Evolutionary conservation across 306 rosid species (phyloP).

Genomic region (Canavalia ensiformis): DNA sequence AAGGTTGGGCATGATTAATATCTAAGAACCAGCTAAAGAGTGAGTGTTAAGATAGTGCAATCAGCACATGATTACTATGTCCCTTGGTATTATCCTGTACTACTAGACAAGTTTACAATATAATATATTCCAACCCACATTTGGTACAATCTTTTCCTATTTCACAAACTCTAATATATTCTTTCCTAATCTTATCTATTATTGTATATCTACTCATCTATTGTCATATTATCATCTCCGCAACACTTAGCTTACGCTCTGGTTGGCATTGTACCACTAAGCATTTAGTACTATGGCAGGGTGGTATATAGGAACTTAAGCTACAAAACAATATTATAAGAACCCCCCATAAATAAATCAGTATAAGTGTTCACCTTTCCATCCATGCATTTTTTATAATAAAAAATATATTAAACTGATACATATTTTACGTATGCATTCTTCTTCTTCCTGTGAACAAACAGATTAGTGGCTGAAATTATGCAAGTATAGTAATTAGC

Average conservation of each 20-base stretch:
- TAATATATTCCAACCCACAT: background rate
- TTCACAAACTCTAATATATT: conserved; percentile 14
- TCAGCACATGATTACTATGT: too few species aligned
- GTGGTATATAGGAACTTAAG: background rate
- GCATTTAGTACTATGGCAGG: background rate
- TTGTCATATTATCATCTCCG: background rate
- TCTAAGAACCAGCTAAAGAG: too few species aligned
- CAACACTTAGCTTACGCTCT: conserved; percentile 2
- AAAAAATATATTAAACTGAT: background rate
- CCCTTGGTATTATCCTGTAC: background rate
- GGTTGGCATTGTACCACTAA: conserved; percentile 11
- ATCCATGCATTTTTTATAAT: background rate
- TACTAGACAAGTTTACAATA: background rate
- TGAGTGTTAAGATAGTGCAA: too few species aligned
- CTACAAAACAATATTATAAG: conserved; percentile 26
- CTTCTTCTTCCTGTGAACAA: background rate
- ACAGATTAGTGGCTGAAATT: conserved; percentile 3
- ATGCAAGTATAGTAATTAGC: conserved; percentile 7
- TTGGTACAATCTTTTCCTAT: conserved; percentile 20
- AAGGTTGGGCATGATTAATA: too few species aligned
- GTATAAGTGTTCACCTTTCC: background rate
- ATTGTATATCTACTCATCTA: background rate
- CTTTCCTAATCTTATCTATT: background rate
- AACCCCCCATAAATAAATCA: background rate
- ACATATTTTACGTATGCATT: conserved; percentile 4